phyloP scores from a whole-genome alignment of 2,329 filamentous ascomycete genomes.

The Plectosphaerella cucumerina region DNA sequence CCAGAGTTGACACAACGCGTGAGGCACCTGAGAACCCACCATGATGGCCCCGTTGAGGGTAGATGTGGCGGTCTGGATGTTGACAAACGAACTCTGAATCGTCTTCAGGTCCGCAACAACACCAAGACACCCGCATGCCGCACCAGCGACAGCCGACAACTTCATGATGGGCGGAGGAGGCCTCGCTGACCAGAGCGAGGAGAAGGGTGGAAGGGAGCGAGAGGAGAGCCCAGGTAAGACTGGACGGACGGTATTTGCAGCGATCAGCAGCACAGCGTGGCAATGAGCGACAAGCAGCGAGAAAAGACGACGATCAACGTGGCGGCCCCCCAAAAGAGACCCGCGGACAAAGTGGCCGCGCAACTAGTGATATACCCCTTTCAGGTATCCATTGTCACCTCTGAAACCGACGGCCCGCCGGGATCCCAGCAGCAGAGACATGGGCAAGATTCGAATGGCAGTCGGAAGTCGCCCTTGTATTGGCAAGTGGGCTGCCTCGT shows the following conservation, averaged over 20 bases:
- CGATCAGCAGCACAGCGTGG: not conserved
- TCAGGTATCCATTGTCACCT: too few species aligned
- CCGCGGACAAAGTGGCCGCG: too few species aligned
- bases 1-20: not conserved
- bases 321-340: not conserved
- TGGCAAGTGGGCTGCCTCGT: too few species aligned
- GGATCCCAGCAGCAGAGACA: too few species aligned
- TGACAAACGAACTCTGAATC: not conserved
- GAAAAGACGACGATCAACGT: not conserved
- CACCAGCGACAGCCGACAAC: not conserved
- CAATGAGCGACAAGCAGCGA: not conserved
- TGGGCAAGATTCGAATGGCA: too few species aligned
- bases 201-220: not conserved
- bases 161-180: not conserved
- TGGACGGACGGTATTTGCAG: not conserved
- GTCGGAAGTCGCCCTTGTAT: too few species aligned
- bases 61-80: not conserved
- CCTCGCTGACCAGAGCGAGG: not conserved
- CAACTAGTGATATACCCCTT: too few species aligned
- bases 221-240: not conserved
- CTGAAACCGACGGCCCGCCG: too few species aligned
- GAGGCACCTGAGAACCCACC: not conserved
- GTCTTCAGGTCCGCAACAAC: not conserved
- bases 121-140: not conserved
- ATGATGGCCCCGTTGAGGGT: conserved; percentile 1